phyloP scores from a whole-genome alignment of 441 rosid genomes.

The Cnidoscolus chayamansa region DNA sequence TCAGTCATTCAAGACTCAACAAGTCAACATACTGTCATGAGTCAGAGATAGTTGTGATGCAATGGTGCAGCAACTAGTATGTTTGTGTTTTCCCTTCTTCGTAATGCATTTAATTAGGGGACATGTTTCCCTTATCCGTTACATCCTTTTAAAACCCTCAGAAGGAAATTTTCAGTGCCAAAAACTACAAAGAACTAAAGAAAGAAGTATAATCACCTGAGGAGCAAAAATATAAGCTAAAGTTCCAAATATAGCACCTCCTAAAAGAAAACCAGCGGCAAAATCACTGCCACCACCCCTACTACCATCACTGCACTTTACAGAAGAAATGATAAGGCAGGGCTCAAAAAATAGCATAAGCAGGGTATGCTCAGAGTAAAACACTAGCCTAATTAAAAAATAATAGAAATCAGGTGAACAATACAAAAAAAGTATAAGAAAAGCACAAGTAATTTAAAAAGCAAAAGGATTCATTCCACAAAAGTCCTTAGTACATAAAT shows the following conservation, averaged over 20 bases:
- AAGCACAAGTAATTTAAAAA: background rate
- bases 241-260: conserved; percentile 84
- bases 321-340: no score
- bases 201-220: conserved; percentile 50
- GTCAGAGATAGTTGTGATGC: background rate
- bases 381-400: background rate
- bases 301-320: conserved; percentile 28
- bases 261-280: conserved; percentile 83
- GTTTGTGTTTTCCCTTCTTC: background rate
- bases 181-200: conserved; percentile 3
- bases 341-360: background rate
- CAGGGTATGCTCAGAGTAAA: background rate
- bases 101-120: background rate
- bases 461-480: background rate
- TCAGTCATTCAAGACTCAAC: background rate
- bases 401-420: background rate
- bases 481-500: background rate
- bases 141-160: background rate
- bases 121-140: background rate
- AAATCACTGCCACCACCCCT: conserved; percentile 69
- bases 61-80: background rate
- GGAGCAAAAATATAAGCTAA: conserved; percentile 85
- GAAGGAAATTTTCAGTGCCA: background rate
- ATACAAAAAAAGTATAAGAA: background rate
- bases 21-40: background rate